Percentiles rank a stretch among this genome's conserved stretches.
Conservation (phyloP, 768 basidiomycete genomes). For the Trametes sanguinea region DNA sequence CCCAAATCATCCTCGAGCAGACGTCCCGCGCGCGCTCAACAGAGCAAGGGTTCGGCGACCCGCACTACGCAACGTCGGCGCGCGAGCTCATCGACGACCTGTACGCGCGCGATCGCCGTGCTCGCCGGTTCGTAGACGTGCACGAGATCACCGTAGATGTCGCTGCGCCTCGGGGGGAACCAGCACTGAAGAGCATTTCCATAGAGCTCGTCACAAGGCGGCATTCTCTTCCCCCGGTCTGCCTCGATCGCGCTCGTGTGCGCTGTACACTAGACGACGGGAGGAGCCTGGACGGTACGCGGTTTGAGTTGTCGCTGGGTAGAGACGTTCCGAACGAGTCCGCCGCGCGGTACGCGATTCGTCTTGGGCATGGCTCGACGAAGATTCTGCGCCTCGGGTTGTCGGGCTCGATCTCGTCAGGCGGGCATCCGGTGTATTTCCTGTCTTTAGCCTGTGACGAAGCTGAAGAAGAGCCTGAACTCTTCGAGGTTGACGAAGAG, state of each 20-base stretch:
- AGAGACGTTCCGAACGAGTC: too few relatives aligned
- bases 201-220: not conserved
- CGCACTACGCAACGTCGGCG: not conserved
- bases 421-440: not conserved
- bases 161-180: not conserved
- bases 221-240: too few relatives aligned
- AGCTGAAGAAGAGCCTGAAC: too few relatives aligned
- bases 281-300: too few relatives aligned
- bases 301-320: too few relatives aligned
- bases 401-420: not conserved
- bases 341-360: too few relatives aligned
- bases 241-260: too few relatives aligned
- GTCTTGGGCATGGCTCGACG: too few relatives aligned
- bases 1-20: not conserved
- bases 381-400: not conserved
- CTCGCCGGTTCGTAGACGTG: not conserved
- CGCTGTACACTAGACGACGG: too few relatives aligned
- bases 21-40: not conserved
- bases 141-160: not conserved
- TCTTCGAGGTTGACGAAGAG: too few relatives aligned
- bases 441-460: not conserved
- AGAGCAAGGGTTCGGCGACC: not conserved
- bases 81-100: not conserved
- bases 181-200: not conserved
- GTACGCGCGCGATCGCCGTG: not conserved